Base-by-base conservation (phyloP, 2,329 filamentous ascomycete genomes). In the Sclerotinia sclerotiorum region DNA sequence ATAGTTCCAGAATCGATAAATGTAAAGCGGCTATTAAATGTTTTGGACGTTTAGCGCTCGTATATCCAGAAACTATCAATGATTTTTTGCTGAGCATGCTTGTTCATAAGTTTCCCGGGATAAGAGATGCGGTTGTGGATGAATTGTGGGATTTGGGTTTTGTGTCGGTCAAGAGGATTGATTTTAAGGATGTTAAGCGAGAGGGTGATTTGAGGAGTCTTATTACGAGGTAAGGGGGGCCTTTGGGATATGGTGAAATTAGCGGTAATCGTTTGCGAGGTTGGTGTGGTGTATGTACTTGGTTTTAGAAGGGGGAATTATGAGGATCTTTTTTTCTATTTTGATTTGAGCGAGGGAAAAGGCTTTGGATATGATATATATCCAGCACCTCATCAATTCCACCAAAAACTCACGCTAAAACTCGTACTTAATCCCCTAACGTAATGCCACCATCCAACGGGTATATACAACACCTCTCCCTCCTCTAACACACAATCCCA, bases 381-480 rank as follows among this genome's bases (percentile, higher is more conserved):
- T 15, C 39, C 15, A 42, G 15, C 13, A 42, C 29, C 5, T 10
- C n/a, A 21, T 74, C 58, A 74, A 61, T 91, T 90, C 91, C 92
- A 99, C 95, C 95, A 99, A 77, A 97, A 98, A 77, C 93, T 97
- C 17, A 98, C 93, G 73, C 94, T 97, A 76, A 97, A 94, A 76
- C 94, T 97, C 27, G 92, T 87, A 68, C 88, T 93, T 75, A 98
- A 77, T 62, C 93, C 93, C 69, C 91, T 84, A 4, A 98, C 92
- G 79, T 97, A 98, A 82, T 99, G 95, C 95, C 95, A 99, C 94
- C 95, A 99, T 0, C 94, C 95, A 6, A 92, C 84, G 0, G 95
- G 95, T 65, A 99, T 92, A 77, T 97, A 95, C 65, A 99, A 78
- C 72, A 88, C 90, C 65, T 99, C 93, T 0, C 94, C 95, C 0